Evolutionary conservation across 768 basidiomycete genomes (phyloP), one percentile per base, ranked within the genome.

Genomic region (Leccinum ochraceum): DNA sequence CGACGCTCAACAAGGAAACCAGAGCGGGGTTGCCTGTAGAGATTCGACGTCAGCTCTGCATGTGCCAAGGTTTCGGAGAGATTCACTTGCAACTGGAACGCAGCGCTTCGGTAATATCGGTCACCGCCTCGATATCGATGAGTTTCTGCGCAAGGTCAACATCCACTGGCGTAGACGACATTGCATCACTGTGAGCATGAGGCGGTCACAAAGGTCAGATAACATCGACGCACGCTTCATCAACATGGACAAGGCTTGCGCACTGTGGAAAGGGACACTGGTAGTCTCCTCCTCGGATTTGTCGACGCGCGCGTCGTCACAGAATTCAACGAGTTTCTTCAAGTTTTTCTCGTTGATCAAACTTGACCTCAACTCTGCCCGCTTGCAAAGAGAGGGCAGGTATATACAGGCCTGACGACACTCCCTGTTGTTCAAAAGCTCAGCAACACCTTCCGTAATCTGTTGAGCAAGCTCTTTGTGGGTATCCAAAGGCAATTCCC

Each of bases 341-440:
- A 73, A 14, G 32, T 71, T 67, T 16, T 49, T 51, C 1, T 74
- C 28, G 17, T 13, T 63, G 14, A 69, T 54, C 13, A 74, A 30
- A 16, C 50, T 52, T 0, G 28, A 22, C 42, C 48, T 65, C 34
- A 74, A 44, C 2, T 61, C 59, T 3, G 24, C 0, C 16, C 61
- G 56, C 39, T 71, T 69, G 60, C 67, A 74, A 42, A 73, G 70
- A 9, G 72, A 67, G 0, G 73, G 73, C 5, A 73, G 32, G 48
- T 61, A 74, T 6, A 63, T 65, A 64, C 73, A 74, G 36, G 64
- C 72, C 3, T 70, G 71, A 48, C 57, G 62, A 50, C 51, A 32
- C 9, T 69, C 46, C 9, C 8, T 14, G 4, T 52, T 49, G 6
- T 61, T 44, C 28, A 73, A 61, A 22, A 75, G 61, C 3, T 20